phyloP scores from a whole-genome alignment of 352 stramenopile species.

The Phytophthora vignae region DNA sequence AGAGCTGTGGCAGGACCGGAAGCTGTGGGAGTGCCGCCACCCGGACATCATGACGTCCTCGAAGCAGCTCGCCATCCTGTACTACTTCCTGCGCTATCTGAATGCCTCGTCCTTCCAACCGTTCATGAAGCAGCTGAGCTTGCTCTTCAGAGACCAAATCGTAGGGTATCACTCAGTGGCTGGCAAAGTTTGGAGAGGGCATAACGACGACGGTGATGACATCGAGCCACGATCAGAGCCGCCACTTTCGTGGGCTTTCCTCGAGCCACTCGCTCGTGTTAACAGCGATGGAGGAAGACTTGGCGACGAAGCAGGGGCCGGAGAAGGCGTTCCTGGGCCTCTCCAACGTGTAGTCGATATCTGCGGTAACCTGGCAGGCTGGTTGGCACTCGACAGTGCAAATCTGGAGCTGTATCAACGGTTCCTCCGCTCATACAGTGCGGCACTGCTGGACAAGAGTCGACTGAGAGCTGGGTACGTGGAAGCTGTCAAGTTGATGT shows the following conservation, averaged over 20 bases:
- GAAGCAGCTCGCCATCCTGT: slow-evolving; percentile 62
- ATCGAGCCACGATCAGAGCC: neutral
- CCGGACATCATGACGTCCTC: slow-evolving; percentile 45
- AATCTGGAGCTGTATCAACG: slow-evolving; percentile 41
- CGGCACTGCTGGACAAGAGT: slow-evolving; percentile 42
- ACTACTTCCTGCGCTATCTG: slow-evolving; percentile 48
- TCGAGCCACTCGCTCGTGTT: slow-evolving; percentile 17
- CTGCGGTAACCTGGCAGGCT: slow-evolving; percentile 37
- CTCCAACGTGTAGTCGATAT: slow-evolving; percentile 29
- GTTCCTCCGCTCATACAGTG: slow-evolving; percentile 29
- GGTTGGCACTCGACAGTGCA: slow-evolving; percentile 38
- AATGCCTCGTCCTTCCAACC: slow-evolving; percentile 39
- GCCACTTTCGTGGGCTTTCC: slow-evolving; percentile 38
- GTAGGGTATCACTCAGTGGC: slow-evolving; percentile 7
- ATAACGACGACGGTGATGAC: neutral
- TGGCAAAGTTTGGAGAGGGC: neutral
- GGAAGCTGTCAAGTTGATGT: slow-evolving; percentile 36
- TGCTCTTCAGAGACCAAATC: slow-evolving; percentile 30
- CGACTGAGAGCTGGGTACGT: slow-evolving; percentile 41
- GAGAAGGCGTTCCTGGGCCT: slow-evolving; percentile 7
- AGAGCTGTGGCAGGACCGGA: slow-evolving; percentile 38
- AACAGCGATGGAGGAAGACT: neutral
- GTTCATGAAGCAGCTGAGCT: slow-evolving; percentile 41
- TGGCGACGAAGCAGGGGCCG: neutral
- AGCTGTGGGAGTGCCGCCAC: slow-evolving; percentile 54